A percentile compares a stretch with the other conserved stretches of the same genome.
phyloP scores from a whole-genome alignment of 495 filamentous ascomycete genomes.

The Astrocystis sublimbata region DNA sequence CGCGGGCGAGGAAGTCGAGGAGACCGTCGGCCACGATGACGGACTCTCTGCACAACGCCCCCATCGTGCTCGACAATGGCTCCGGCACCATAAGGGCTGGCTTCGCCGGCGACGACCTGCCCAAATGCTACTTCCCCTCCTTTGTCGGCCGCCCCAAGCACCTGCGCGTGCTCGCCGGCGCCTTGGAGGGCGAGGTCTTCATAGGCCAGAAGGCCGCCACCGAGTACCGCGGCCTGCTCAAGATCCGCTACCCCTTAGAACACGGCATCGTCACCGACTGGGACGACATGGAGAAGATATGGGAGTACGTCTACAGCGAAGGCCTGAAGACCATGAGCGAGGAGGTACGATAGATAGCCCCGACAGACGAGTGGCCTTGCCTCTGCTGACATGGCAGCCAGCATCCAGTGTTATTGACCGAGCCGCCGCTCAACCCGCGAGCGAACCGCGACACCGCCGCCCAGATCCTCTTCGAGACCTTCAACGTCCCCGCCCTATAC shows the following conservation, averaged over 20 bases:
- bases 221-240: conserved; percentile 88
- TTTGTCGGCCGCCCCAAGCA: conserved; percentile 98
- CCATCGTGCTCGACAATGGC: conserved; percentile 98
- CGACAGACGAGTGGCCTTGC: conserved; percentile 7
- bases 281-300: conserved; percentile 99
- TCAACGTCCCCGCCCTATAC: conserved; percentile 96
- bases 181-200: conserved; percentile 95
- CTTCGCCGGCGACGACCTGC: conserved; percentile 92
- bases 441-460: conserved; percentile 95
- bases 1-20: conserved; percentile 13
- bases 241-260: conserved; percentile 93
- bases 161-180: conserved; percentile 90
- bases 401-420: conserved; percentile 95
- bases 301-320: conserved; percentile 69
- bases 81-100: conserved; percentile 96
- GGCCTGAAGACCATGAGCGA: conserved; percentile 92
- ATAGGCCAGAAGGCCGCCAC: conserved; percentile 88
- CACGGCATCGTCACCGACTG: conserved; percentile 99
- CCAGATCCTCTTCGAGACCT: conserved; percentile 98
- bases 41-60: conserved; percentile 90
- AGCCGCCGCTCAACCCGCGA: conserved; percentile 94
- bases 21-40: conserved; percentile 62
- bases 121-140: conserved; percentile 97
- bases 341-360: conserved; percentile 61
- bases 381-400: conserved; percentile 36